A percentile compares a stretch with the other conserved stretches of the same genome.
Evolutionary conservation across 177 flowering plant species (phyloP).

Genomic region (Vitis hybrid): DNA sequence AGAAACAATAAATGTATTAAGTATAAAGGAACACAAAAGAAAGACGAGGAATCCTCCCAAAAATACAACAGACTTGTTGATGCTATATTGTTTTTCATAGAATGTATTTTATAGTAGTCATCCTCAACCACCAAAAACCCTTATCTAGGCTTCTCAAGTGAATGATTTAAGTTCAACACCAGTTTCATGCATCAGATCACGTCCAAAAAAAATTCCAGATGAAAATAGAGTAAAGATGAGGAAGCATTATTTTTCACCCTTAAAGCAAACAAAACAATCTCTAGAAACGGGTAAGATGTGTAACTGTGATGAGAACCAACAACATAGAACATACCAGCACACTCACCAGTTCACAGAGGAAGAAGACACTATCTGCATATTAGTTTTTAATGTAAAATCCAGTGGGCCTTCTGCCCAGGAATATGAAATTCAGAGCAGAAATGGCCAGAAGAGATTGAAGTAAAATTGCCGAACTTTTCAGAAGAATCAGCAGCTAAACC

Average conservation of each 20-base stretch:
- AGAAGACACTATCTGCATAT: conserved; percentile 43
- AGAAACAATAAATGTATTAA: too few relatives aligned
- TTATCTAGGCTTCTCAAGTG: too few relatives aligned
- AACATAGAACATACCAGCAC: background rate
- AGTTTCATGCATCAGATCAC: too few relatives aligned
- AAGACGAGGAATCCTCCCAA: too few relatives aligned
- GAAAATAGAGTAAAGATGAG: background rate
- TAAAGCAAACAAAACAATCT: background rate
- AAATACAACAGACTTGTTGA: too few relatives aligned
- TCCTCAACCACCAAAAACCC: too few relatives aligned
- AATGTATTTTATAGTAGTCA: too few relatives aligned
- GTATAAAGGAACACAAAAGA: too few relatives aligned
- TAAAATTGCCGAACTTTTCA: conserved; percentile 28
- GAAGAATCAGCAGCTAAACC: conserved; percentile 28
- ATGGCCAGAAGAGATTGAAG: conserved; percentile 22
- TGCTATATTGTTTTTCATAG: too few relatives aligned
- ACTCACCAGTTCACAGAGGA: conserved; percentile 62
- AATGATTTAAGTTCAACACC: too few relatives aligned
- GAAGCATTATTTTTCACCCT: background rate
- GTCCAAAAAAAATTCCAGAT: too few relatives aligned
- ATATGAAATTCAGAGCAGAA: conserved; percentile 46
- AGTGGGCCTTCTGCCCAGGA: conserved; percentile 63
- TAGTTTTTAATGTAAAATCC: conserved; percentile 82
- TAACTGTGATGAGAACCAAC: background rate
- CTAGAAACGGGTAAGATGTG: background rate